A percentile compares a stretch with the other conserved stretches of the same genome.
These are phyloP conservation scores for Abrus precatorius DNA, from an alignment of 306 rosid species.

Conservation along the genomic window DNA sequence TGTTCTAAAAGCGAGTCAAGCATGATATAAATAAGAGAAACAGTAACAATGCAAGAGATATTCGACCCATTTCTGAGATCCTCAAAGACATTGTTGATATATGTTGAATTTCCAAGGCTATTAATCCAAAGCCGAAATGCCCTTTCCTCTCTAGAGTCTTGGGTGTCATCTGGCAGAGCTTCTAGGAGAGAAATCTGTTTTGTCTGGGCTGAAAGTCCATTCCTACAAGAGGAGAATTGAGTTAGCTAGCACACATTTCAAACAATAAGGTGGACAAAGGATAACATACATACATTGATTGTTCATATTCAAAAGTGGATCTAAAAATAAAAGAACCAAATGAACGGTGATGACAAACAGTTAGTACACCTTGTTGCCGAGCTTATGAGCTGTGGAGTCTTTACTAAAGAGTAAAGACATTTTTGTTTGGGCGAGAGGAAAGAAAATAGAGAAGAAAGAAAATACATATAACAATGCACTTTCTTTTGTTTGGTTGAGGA, in stretches of 20 bases:
- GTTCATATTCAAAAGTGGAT: background rate
- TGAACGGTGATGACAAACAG: background rate
- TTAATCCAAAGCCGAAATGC: conserved; percentile 97
- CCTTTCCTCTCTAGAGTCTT: conserved; percentile 92
- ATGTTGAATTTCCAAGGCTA: conserved; percentile 79
- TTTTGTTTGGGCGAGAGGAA: too few relatives aligned
- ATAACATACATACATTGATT: background rate
- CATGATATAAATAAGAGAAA: conserved; percentile 6
- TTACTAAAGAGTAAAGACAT: background rate
- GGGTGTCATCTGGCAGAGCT: conserved; percentile 75
- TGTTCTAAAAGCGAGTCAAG: conserved; percentile 14
- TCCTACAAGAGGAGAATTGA: conserved; percentile 58
- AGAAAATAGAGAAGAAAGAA: too few relatives aligned
- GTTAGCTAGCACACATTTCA: conserved; percentile 16
- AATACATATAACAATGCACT: too few relatives aligned
- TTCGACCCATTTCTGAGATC: conserved; percentile 88
- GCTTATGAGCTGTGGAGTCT: background rate
- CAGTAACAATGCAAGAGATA: background rate
- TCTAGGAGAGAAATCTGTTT: conserved; percentile 84
- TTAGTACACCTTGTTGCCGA: background rate
- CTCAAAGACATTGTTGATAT: conserved; percentile 95
- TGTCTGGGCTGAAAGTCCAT: conserved; percentile 86
- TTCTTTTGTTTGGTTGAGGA: too few relatives aligned
- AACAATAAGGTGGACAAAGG: background rate
- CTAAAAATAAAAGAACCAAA: conserved; percentile 9